Conservation (phyloP, 164 flowering plant species). For the Liriodendron chinense region DNA sequence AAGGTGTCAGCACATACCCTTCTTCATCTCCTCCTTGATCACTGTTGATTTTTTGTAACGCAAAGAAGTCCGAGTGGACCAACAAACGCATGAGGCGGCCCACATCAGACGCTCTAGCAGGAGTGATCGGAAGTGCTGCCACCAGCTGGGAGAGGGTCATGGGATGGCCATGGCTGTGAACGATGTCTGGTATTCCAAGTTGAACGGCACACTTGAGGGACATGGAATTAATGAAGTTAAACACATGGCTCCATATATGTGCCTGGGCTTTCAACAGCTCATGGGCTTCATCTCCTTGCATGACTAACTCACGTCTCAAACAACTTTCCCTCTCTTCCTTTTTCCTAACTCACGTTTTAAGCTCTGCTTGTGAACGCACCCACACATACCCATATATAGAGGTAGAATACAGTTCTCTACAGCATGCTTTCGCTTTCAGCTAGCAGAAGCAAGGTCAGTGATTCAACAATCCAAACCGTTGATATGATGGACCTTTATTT, state of each 20-base stretch:
- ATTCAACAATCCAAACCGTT: no score
- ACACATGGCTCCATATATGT: conserved; percentile 1
- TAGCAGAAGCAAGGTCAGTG: no score
- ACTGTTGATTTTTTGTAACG: not conserved
- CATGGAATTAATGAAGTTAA: conserved; percentile 11
- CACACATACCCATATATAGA: no score
- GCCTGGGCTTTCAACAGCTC: conserved; percentile 5
- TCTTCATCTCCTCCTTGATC: not conserved
- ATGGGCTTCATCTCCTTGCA: not conserved
- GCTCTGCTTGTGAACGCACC: no score
- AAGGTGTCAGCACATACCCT: conserved; percentile 7
- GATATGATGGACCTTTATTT: no score
- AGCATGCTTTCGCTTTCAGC: no score
- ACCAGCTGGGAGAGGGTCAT: not conserved
- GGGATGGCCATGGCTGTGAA: conserved; percentile 8
- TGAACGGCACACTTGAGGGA: conserved; percentile 14
- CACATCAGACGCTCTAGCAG: not conserved
- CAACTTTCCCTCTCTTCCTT: no score
- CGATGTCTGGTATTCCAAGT: conserved; percentile 9
- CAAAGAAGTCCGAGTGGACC: conserved; percentile 18
- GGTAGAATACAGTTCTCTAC: no score
- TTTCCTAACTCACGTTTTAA: no score
- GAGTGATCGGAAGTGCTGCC: not conserved
- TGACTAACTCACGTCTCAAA: no score
- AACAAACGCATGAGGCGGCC: conserved; percentile 19